Evolutionary conservation across 345 rosid species (phyloP).

Genomic region (Cardamine chenopodiifolia): DNA sequence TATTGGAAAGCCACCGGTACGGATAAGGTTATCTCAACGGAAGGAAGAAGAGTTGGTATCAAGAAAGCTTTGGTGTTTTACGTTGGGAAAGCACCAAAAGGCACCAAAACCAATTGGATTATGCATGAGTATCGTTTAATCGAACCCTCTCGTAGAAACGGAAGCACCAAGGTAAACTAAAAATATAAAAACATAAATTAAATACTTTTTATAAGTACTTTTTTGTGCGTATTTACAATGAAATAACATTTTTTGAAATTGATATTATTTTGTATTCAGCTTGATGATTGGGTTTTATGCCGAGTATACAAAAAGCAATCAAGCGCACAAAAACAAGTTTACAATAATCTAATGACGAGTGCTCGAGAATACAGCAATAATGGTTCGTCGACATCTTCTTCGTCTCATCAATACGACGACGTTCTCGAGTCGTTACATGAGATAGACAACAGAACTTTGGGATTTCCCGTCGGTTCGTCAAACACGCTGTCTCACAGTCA

Average conservation of each 20-base stretch:
- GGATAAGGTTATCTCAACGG: slow-evolving; percentile 70
- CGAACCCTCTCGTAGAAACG: slow-evolving; percentile 57
- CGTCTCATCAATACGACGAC: slow-evolving; percentile 77
- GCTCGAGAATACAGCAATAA: slow-evolving; percentile 67
- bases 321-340: slow-evolving; percentile 55
- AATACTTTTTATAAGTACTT: neutral
- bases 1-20: slow-evolving; percentile 99
- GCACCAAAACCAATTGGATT: slow-evolving; percentile 97
- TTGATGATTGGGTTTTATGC: slow-evolving; percentile 97
- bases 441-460: slow-evolving; percentile 49
- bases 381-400: slow-evolving; percentile 62
- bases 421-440: slow-evolving; percentile 68
- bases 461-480: slow-evolving; percentile 50
- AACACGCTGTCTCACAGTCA: slow-evolving; percentile 30
- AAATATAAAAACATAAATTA: no score
- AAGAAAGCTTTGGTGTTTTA: slow-evolving; percentile 94
- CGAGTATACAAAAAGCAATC: slow-evolving; percentile 86
- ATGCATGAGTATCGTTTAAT: slow-evolving; percentile 95
- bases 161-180: slow-evolving; percentile 65
- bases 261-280: slow-evolving; percentile 48
- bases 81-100: slow-evolving; percentile 91
- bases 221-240: neutral
- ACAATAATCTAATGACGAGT: slow-evolving; percentile 39
- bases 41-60: slow-evolving; percentile 81
- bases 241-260: neutral